Evolutionary conservation across 2,329 filamentous ascomycete species (phyloP).

Genomic region (Botrytis porri): DNA sequence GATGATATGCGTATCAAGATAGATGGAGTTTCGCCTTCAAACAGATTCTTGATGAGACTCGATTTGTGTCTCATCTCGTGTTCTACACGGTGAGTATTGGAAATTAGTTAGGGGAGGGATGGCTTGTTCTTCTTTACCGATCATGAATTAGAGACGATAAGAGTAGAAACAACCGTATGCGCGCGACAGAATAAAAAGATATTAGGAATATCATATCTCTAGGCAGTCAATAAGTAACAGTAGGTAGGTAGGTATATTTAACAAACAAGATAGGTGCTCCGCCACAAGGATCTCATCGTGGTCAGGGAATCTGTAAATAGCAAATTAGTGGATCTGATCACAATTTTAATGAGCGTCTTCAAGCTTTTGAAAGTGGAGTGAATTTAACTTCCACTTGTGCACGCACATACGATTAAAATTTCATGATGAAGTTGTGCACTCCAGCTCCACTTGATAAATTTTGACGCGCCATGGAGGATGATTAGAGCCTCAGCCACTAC

Average conservation of each 20-base stretch:
- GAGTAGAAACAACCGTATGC: neutral
- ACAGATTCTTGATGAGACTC: neutral
- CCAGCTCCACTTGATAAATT: neutral
- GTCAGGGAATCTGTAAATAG: neutral
- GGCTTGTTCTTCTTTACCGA: neutral
- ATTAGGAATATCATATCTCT: neutral
- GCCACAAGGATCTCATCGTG: neutral
- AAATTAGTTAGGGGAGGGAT: neutral
- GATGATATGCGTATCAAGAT: conserved; percentile 1
- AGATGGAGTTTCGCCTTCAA: neutral
- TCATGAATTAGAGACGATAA: neutral
- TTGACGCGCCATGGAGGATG: neutral
- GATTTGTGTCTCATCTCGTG: neutral
- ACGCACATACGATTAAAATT: neutral
- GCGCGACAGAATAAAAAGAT: neutral
- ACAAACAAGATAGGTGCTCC: neutral
- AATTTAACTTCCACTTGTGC: neutral
- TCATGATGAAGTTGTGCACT: neutral
- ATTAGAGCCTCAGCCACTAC: conserved; percentile 3
- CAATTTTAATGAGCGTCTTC: neutral
- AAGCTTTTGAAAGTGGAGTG: conserved; percentile 11
- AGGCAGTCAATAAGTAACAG: neutral
- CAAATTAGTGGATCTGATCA: conserved; percentile 1
- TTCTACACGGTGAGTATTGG: neutral
- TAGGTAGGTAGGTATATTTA: too few relatives aligned